Base-by-base conservation (phyloP, 1,284 basidiomycete species). In the Microbotryomycetes sp. region DNA sequence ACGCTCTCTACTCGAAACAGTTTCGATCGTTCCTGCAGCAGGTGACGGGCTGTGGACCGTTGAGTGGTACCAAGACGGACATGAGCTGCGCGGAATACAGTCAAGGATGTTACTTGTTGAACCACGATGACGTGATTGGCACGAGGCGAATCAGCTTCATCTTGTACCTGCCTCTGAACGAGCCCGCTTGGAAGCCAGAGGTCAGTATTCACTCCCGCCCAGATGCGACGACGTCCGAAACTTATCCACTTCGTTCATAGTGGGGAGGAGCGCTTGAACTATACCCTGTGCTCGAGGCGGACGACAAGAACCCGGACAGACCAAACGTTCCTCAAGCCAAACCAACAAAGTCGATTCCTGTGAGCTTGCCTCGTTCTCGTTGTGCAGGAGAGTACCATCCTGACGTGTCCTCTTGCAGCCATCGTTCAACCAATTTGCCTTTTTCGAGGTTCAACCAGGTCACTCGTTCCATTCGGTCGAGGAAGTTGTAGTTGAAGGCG, bases 71-170 rank as follows among this genome's bases (percentile, higher is more conserved):
- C 61, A 97, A 93, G 76, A 93, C 92, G 74, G 94, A 98, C 79
- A 93, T 93, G 85, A 91, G 89, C 54, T 88, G 94, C 70, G 92
- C 92, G 74, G 86, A 89, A 26, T 98, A 97, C 78, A 87, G 86
- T 25, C 83, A 87, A 71, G 80, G 89, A 14, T 93, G 92, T 73
- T 94, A 98, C 76, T 82, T 98, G 6, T 85, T 98, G 71, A 89
- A 93, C 74, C 92, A 97, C 79, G 93, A 97, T 84, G 94, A 98
- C 77, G 93, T 96, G 46, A 98, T 98, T 75, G 92, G 92, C 58
- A 86, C 92, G 3, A 88, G 94, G 42, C 84, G 92, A 56, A 88
- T 97, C 58, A 96, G 92, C 1, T 98, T 94, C 79, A 97, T 98
- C 76, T 86, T 97, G 56, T 98, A 98, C 78, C 88, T 97, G 79